A percentile compares a stretch with the other conserved stretches of the same genome.
Evolutionary conservation across 108 stramenopile species (phyloP).

Genomic region (Nitzschia putrida): DNA sequence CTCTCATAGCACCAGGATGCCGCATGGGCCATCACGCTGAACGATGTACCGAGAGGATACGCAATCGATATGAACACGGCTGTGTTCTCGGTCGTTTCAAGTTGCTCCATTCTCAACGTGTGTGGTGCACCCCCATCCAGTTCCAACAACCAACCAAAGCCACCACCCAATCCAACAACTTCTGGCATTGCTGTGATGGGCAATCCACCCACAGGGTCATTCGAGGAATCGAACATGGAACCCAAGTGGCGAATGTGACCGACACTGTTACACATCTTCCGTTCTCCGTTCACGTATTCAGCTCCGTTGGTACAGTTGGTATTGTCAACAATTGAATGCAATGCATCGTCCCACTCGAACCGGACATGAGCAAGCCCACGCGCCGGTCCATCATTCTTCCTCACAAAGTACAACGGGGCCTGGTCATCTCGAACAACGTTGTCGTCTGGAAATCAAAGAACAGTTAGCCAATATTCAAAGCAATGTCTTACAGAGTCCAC

Average conservation of each 20-base stretch:
- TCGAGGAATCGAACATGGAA: slow-evolving; percentile 12
- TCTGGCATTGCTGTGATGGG: slow-evolving; percentile 44
- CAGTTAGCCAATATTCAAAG: neutral
- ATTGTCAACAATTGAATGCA: neutral
- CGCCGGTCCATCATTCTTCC: slow-evolving; percentile 20
- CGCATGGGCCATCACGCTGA: neutral
- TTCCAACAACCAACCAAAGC: slow-evolving; percentile 38
- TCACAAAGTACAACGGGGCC: slow-evolving; percentile 34
- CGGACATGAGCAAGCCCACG: slow-evolving; percentile 38
- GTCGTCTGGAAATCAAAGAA: neutral
- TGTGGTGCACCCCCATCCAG: slow-evolving; percentile 37
- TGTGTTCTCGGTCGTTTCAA: neutral
- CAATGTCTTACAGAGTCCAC: neutral
- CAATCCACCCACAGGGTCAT: slow-evolving; percentile 6
- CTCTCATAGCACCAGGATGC: slow-evolving; percentile 6
- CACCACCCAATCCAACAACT: slow-evolving; percentile 33
- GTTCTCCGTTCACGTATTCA: slow-evolving; percentile 19
- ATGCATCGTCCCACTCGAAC: slow-evolving; percentile 24
- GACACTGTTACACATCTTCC: slow-evolving; percentile 1
- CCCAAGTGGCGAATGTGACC: slow-evolving; percentile 39
- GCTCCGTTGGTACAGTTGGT: neutral
- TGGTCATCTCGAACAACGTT: slow-evolving; percentile 29
- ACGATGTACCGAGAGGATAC: neutral
- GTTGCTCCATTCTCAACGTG: neutral
- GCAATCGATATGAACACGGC: neutral